These are phyloP conservation scores for Cladophialophora bantiana DNA, from an alignment of 2,329 filamentous ascomycete species.

Conservation along the genomic window DNA sequence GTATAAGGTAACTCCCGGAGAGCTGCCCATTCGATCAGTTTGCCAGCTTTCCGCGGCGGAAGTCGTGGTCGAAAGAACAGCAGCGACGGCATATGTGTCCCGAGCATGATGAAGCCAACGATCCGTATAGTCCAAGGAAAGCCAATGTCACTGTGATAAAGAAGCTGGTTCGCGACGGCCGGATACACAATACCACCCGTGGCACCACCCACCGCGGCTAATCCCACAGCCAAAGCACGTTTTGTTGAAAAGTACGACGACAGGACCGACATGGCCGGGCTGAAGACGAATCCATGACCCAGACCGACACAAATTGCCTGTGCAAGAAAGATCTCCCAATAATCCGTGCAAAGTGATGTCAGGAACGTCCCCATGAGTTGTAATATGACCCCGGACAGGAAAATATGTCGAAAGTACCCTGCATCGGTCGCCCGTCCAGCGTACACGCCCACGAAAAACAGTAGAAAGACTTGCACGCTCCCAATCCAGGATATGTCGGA, in stretches of 20 bases:
- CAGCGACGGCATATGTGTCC: too few species aligned
- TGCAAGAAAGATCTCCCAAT: not conserved
- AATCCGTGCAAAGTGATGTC: not conserved
- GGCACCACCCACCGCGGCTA: conserved; percentile 64
- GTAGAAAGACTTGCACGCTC: not conserved
- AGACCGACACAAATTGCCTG: not conserved
- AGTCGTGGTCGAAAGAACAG: too few species aligned
- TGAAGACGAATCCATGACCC: not conserved
- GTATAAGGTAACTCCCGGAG: too few species aligned
- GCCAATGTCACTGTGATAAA: conserved; percentile 44
- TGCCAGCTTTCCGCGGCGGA: too few species aligned
- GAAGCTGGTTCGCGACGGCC: conserved; percentile 52
- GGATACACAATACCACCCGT: conserved; percentile 60
- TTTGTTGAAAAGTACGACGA: conserved; percentile 76
- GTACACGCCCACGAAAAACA: not conserved
- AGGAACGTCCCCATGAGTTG: not conserved
- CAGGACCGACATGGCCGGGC: not conserved
- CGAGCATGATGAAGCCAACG: conserved; percentile 29
- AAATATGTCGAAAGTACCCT: not conserved
- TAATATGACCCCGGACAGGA: not conserved
- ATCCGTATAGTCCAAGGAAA: conserved; percentile 31
- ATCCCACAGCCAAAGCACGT: conserved; percentile 79
- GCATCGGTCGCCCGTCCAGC: not conserved
- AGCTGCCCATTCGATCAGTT: too few species aligned
- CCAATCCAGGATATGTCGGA: not conserved